Evolutionary conservation across 2,329 filamentous ascomycete species (phyloP).

Genomic region (Lomentospora prolificans): DNA sequence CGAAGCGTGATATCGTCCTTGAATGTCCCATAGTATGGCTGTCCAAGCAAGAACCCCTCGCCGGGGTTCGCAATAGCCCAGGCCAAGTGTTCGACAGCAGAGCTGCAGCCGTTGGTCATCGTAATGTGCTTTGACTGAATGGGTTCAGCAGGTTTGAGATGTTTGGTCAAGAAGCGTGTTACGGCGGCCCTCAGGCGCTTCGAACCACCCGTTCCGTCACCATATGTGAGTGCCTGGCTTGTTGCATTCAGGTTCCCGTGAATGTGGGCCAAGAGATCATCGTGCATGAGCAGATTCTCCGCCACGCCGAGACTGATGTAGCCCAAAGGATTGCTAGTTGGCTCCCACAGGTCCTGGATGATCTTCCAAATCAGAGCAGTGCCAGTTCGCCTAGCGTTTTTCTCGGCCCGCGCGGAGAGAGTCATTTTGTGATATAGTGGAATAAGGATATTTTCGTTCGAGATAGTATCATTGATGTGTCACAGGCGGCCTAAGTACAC

Average conservation of each 20-base stretch:
- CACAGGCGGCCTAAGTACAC: too few species aligned
- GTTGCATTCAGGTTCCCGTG: slow-evolving; percentile 25
- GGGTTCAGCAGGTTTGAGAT: slow-evolving; percentile 19
- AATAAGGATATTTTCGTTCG: not conserved
- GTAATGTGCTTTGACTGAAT: slow-evolving; percentile 24
- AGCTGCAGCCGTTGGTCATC: slow-evolving; percentile 29
- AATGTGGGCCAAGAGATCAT: slow-evolving; percentile 29
- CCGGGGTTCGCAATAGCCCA: slow-evolving; percentile 30
- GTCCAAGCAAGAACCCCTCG: slow-evolving; percentile 29
- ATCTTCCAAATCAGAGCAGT: slow-evolving; percentile 26
- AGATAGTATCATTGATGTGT: too few species aligned
- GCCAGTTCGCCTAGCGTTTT: not conserved
- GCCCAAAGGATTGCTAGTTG: slow-evolving; percentile 28
- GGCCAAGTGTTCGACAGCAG: slow-evolving; percentile 28
- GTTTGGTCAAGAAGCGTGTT: slow-evolving; percentile 24
- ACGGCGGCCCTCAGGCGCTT: slow-evolving; percentile 22
- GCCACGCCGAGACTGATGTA: slow-evolving; percentile 41
- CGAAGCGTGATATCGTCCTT: slow-evolving; percentile 32
- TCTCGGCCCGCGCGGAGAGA: not conserved
- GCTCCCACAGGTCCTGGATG: slow-evolving; percentile 32
- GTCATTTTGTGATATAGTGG: not conserved
- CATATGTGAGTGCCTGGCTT: slow-evolving; percentile 27
- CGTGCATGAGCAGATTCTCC: slow-evolving; percentile 43
- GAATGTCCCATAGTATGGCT: slow-evolving; percentile 39
- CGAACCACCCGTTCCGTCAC: slow-evolving; percentile 28